A percentile compares a stretch with the other conserved stretches of the same genome.
These are phyloP conservation scores for Phytophthora pseudosyringae DNA, from an alignment of 352 stramenopile species.

Conservation along the genomic window DNA sequence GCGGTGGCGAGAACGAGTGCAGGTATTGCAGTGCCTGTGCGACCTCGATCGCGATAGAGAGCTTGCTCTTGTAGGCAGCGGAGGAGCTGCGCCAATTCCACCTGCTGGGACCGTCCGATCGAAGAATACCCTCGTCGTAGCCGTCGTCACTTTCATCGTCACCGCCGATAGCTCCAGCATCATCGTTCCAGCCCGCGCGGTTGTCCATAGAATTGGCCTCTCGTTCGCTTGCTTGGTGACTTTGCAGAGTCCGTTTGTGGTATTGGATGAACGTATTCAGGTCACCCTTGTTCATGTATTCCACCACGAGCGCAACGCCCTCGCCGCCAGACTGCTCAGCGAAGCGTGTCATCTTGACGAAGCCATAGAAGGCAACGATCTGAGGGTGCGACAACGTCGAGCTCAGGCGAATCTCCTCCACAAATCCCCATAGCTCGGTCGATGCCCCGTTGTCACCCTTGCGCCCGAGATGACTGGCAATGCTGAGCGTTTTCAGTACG, in stretches of 20 bases:
- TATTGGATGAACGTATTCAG: conserved; percentile 47
- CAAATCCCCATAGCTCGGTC: conserved; percentile 23
- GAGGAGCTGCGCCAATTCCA: conserved; percentile 45
- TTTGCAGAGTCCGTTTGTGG: conserved; percentile 32
- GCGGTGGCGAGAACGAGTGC: conserved; percentile 45
- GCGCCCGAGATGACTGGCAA: neutral
- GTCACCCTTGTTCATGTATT: conserved; percentile 46
- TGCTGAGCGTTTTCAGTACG: conserved; percentile 28
- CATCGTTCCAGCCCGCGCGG: conserved; percentile 26
- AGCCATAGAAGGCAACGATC: conserved; percentile 39
- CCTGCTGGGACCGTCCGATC: neutral
- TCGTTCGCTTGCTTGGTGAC: conserved; percentile 1
- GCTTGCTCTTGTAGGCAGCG: conserved; percentile 39
- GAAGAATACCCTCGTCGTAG: conserved; percentile 14
- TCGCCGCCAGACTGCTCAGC: conserved; percentile 3
- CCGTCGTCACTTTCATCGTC: conserved; percentile 5
- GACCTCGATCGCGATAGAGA: conserved; percentile 50
- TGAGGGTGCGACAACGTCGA: conserved; percentile 39
- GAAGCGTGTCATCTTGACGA: conserved; percentile 16
- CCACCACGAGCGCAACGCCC: conserved; percentile 43
- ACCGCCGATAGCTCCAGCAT: neutral
- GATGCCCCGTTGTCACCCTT: neutral
- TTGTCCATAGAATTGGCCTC: conserved; percentile 6
- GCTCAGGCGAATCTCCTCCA: conserved; percentile 38
- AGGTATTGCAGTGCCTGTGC: conserved; percentile 51